Evolutionary conservation across 257 asterid genomes (phyloP), one percentile per base, ranked within the genome.

Genomic region (Leonotis leonurus): DNA sequence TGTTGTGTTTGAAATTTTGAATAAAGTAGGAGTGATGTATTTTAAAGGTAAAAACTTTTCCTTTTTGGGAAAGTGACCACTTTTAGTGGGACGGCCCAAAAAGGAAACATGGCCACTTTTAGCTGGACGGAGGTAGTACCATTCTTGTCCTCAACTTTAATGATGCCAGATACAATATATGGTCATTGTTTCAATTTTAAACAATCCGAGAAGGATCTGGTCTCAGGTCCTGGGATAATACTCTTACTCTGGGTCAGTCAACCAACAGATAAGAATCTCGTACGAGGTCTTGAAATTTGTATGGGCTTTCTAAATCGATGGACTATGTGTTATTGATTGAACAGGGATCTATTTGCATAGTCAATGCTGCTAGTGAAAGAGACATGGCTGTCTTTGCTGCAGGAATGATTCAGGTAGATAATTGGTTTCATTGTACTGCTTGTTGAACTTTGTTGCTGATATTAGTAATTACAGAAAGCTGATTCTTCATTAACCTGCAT

Each of bases 291-390:
- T 6, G 6, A 26, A 8, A 13, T 6, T 16, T 55, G 0, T 35
- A 17, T 10, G 0, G 18, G 16, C 10, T 20, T 35, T 56, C 32
- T 56, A 21, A 35, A 56, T 56, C n/a, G n/a, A n/a, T n/a, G n/a
- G n/a, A n/a, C 32, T 58, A 27, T 65, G 39, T 48, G 40, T 29
- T n/a, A n/a, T n/a, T 69, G 66, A 61, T 36, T 69, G 74, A 60
- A 73, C 87, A 92, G 99, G 99, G 99, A 8, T 86, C 97, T 33
- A 80, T 83, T 45, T 92, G 97, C 73, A 80, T 92, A 78, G 94
- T 92, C 43, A 92, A 89, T 80, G 96, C 99, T 53, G 99, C 96
- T 30, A 85, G 96, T 75, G 96, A 92, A 52, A 85, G 96, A 70
- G 99, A 92, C 73, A 82, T 92, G 88, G 84, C 94, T 69, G 99